Conservation (phyloP, 208 protist species). For the Wallacemonas rigidus region DNA sequence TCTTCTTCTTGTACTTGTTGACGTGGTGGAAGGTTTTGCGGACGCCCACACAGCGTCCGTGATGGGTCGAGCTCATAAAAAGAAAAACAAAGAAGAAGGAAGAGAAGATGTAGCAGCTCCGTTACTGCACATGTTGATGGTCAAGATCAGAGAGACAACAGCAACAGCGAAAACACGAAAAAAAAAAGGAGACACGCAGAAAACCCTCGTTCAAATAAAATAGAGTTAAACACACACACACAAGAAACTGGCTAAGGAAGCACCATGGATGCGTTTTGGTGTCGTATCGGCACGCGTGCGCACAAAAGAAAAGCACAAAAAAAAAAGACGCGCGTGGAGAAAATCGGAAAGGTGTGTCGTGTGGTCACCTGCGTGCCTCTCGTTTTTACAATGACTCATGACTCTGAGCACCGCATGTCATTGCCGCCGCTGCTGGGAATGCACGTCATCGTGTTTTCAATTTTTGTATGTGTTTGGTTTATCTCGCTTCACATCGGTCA, state of each 20-base stretch:
- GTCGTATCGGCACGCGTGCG: too few relatives aligned
- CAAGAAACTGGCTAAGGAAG: neutral
- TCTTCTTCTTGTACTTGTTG: neutral
- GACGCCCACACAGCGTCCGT: neutral
- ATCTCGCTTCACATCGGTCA: too few relatives aligned
- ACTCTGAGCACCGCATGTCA: too few relatives aligned
- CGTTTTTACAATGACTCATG: too few relatives aligned
- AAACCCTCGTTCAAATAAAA: neutral
- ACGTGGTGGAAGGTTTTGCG: neutral
- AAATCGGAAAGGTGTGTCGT: too few relatives aligned
- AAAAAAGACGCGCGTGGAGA: neutral
- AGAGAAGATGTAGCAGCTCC: neutral
- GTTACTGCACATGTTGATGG: too few relatives aligned
- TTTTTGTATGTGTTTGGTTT: too few relatives aligned
- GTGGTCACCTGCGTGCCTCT: too few relatives aligned
- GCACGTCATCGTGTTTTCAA: too few relatives aligned
- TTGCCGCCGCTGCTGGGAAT: too few relatives aligned
- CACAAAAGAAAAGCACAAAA: neutral
- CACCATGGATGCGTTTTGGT: too few relatives aligned
- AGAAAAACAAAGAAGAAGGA: neutral
- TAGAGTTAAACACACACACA: conserved; percentile 5
- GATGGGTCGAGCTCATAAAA: neutral
- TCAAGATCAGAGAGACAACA: neutral
- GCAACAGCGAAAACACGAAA: conserved; percentile 4
- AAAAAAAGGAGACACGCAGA: conserved; percentile 1